Evolutionary conservation across 1,284 basidiomycete genomes (phyloP).

Genomic region (Entoloma clypeatum): DNA sequence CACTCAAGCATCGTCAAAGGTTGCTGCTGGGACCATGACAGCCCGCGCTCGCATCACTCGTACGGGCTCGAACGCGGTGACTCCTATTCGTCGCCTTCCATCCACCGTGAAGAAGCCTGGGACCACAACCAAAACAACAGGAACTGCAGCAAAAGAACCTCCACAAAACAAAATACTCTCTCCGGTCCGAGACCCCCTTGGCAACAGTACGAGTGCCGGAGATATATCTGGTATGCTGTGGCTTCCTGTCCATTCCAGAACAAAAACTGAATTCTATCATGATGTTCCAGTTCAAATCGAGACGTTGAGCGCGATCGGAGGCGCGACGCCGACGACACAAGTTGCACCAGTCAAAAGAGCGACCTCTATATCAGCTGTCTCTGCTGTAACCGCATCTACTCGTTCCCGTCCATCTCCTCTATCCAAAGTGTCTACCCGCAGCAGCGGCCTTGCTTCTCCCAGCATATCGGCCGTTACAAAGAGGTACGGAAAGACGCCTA

Average conservation of each 20-base stretch:
- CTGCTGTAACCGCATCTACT: constrained; percentile 2
- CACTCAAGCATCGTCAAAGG: constrained; percentile 12
- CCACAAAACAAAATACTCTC: constrained; percentile 35
- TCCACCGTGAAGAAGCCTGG: constrained; percentile 19
- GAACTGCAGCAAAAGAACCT: constrained; percentile 7
- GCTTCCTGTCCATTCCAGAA: not conserved
- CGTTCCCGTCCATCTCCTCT: constrained; percentile 9
- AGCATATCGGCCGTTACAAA: constrained; percentile 11
- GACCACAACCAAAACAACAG: constrained; percentile 13
- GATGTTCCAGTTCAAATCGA: constrained; percentile 22
- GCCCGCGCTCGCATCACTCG: constrained; percentile 18
- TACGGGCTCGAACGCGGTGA: constrained; percentile 12
- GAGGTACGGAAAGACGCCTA: constrained; percentile 2
- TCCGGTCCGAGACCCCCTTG: constrained; percentile 39
- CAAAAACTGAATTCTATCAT: not conserved
- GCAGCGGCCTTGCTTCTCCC: constrained; percentile 6
- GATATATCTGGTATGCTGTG: constrained; percentile 26
- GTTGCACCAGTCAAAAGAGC: constrained; percentile 14
- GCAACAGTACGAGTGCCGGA: constrained; percentile 33
- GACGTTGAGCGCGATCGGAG: constrained; percentile 16
- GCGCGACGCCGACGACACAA: constrained; percentile 15
- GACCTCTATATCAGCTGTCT: too few species aligned
- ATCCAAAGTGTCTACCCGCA: constrained; percentile 10
- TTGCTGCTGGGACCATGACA: constrained; percentile 24
- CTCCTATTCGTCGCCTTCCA: constrained; percentile 22